These are phyloP conservation scores for Xylaria sp. DNA, from an alignment of 2,329 filamentous ascomycete genomes.

Conservation along the genomic window DNA sequence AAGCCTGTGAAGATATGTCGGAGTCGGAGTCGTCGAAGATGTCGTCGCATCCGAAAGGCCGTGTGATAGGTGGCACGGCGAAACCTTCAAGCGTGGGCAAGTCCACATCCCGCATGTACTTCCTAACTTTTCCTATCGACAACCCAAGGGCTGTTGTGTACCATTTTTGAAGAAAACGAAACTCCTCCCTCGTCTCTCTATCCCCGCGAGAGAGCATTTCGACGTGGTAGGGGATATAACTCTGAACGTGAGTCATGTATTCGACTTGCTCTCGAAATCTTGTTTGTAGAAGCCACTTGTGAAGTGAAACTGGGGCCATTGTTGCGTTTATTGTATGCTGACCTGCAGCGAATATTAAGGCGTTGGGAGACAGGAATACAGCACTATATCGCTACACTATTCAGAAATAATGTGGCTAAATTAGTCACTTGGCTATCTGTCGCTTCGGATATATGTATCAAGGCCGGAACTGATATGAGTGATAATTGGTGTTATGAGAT, in stretches of 20 bases:
- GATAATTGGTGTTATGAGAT: neutral
- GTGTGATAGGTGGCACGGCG: neutral
- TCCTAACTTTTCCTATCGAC: neutral
- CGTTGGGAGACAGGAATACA: neutral
- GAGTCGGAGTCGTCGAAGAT: neutral
- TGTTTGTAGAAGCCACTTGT: neutral
- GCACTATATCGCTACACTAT: too few relatives aligned
- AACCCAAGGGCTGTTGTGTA: neutral
- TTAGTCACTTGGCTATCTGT: neutral
- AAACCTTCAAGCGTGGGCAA: slow-evolving; percentile 18
- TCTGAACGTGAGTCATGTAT: neutral
- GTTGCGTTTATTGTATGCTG: neutral
- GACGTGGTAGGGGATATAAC: slow-evolving; percentile 10
- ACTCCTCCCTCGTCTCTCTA: neutral
- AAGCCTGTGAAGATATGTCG: neutral
- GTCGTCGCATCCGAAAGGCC: neutral
- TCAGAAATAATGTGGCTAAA: neutral
- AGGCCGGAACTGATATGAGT: neutral
- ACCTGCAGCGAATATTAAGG: neutral
- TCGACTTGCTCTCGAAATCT: neutral
- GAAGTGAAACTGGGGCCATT: neutral
- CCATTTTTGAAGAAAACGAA: neutral
- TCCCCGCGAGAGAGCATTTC: neutral
- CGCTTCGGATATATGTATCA: neutral
- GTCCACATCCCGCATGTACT: neutral